Evolutionary conservation across 1,284 basidiomycete genomes (phyloP).

Genomic region (Schizophyllum amplum): DNA sequence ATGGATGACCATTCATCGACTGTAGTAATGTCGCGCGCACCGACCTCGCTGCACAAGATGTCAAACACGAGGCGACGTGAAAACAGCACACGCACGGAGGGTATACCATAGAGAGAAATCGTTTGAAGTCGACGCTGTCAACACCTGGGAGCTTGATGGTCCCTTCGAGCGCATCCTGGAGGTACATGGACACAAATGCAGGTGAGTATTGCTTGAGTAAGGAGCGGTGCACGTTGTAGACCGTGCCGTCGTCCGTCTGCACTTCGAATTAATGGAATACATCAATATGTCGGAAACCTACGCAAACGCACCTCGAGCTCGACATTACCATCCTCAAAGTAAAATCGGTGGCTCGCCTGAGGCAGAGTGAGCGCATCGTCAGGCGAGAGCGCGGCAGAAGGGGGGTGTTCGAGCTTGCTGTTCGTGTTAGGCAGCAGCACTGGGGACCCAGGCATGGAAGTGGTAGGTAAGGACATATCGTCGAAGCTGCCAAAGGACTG

Average conservation of each 20-base stretch:
- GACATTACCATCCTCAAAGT: neutral
- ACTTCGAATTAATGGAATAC: neutral
- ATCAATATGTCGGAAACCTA: neutral
- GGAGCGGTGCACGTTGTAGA: constrained; percentile 21
- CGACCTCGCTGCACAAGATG: constrained; percentile 21
- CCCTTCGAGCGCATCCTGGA: neutral
- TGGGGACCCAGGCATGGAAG: too few species aligned
- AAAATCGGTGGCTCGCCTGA: neutral
- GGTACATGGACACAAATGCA: constrained; percentile 19
- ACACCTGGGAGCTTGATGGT: constrained; percentile 13
- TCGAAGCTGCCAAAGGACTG: neutral
- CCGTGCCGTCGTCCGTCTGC: constrained; percentile 9
- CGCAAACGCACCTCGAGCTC: neutral
- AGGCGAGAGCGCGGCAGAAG: neutral
- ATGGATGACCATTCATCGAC: constrained; percentile 30
- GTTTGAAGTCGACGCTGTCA: constrained; percentile 20
- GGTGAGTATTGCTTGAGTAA: constrained; percentile 26
- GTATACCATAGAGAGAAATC: constrained; percentile 26
- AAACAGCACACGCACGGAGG: constrained; percentile 10
- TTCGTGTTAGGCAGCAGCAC: too few species aligned
- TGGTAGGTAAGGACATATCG: neutral
- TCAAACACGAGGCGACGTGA: neutral
- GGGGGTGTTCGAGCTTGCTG: neutral
- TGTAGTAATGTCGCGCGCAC: constrained; percentile 20
- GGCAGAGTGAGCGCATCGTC: too few species aligned